phyloP scores from a whole-genome alignment of 2,329 filamentous ascomycete species.

The Periconia sp. region DNA sequence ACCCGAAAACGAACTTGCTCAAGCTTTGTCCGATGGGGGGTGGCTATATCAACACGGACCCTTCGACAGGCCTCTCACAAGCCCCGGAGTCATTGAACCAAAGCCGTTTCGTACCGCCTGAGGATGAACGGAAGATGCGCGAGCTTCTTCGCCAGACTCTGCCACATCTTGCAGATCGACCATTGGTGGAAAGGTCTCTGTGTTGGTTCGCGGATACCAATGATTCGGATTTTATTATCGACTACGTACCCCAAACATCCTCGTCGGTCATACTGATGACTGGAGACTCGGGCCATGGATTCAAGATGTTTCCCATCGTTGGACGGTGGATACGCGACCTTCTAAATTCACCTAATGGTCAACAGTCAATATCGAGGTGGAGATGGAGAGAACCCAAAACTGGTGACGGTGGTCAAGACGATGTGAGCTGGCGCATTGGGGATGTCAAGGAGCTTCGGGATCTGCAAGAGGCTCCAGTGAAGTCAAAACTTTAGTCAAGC shows the following conservation, averaged over 20 bases:
- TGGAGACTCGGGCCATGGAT: slow-evolving; percentile 67
- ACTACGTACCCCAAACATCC: slow-evolving; percentile 60
- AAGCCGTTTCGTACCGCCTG: slow-evolving; percentile 57
- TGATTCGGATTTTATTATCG: slow-evolving; percentile 66
- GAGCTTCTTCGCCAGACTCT: slow-evolving; percentile 59
- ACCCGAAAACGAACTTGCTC: slow-evolving; percentile 62
- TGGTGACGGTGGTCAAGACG: slow-evolving; percentile 50
- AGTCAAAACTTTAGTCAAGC: slow-evolving; percentile 28
- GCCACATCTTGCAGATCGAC: slow-evolving; percentile 60
- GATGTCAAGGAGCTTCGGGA: slow-evolving; percentile 31
- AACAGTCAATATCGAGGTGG: slow-evolving; percentile 57
- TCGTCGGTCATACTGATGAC: slow-evolving; percentile 58
- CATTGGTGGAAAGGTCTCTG: slow-evolving; percentile 62
- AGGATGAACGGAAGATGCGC: slow-evolving; percentile 61
- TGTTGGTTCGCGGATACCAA: slow-evolving; percentile 69
- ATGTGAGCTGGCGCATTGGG: slow-evolving; percentile 58
- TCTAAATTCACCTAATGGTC: slow-evolving; percentile 45
- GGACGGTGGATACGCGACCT: slow-evolving; percentile 61
- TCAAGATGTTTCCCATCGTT: slow-evolving; percentile 68
- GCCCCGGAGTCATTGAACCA: slow-evolving; percentile 45
- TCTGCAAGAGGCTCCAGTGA: slow-evolving; percentile 12
- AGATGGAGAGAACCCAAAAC: slow-evolving; percentile 55
- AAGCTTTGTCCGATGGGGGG: slow-evolving; percentile 67
- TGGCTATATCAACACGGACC: slow-evolving; percentile 61
- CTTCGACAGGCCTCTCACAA: slow-evolving; percentile 47